A percentile compares a stretch with the other conserved stretches of the same genome.
These are phyloP conservation scores for Phytophthora vignae DNA, from an alignment of 352 stramenopile genomes.

Conservation along the genomic window DNA sequence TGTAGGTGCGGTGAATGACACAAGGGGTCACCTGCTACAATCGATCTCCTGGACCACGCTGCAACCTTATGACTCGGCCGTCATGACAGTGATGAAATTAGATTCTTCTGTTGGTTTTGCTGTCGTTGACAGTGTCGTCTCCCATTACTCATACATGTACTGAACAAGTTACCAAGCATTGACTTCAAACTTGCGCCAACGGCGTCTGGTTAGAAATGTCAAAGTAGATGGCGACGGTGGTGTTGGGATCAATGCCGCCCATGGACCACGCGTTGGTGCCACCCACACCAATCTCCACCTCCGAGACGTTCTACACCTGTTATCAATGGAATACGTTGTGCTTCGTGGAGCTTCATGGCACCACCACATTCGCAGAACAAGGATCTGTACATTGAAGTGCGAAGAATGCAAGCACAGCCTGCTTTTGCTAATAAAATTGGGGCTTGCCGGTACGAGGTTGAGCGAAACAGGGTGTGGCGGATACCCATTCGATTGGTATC, in stretches of 20 bases:
- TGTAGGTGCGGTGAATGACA: too few species aligned
- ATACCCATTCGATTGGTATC: too few species aligned
- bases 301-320: constrained; percentile 48
- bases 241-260: constrained; percentile 97
- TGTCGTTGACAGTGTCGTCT: background rate
- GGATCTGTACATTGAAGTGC: background rate
- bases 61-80: background rate
- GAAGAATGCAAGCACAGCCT: too few species aligned
- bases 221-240: constrained; percentile 99
- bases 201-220: constrained; percentile 94
- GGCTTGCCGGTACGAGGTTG: too few species aligned
- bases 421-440: too few species aligned
- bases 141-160: background rate
- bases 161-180: background rate
- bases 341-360: background rate
- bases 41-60: background rate
- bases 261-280: constrained; percentile 95
- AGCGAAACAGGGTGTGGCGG: too few species aligned
- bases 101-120: background rate
- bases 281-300: constrained; percentile 96
- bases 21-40: background rate
- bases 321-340: background rate
- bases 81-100: background rate
- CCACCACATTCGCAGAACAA: background rate
- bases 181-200: constrained; percentile 33